Percentiles rank a stretch among this genome's conserved stretches.
These are phyloP conservation scores for Cicer arietinum DNA, from an alignment of 306 rosid species.

Conservation along the genomic window DNA sequence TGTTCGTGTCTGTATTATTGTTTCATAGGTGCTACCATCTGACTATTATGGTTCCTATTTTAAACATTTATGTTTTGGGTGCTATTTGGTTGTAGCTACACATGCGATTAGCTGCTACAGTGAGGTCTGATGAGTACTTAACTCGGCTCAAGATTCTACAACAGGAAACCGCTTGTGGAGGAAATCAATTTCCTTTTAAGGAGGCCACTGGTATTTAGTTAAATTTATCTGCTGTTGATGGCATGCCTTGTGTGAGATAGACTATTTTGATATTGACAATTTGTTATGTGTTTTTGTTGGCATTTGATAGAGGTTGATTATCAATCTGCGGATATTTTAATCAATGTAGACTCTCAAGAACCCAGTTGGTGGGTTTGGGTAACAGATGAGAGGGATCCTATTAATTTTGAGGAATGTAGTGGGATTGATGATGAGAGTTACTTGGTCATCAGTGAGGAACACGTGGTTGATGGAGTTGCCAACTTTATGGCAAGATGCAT, in stretches of 20 bases:
- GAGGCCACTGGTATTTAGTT: slow-evolving; percentile 73
- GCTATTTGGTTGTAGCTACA: slow-evolving; percentile 60
- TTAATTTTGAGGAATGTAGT: slow-evolving; percentile 78
- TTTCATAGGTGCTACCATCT: background rate
- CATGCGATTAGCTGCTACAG: slow-evolving; percentile 66
- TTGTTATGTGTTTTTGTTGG: slow-evolving; percentile 21
- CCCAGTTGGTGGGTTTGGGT: slow-evolving; percentile 99
- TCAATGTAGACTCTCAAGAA: slow-evolving; percentile 68
- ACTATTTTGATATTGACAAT: slow-evolving; percentile 12
- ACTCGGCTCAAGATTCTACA: slow-evolving; percentile 64
- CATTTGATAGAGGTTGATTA: slow-evolving; percentile 63
- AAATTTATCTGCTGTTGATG: slow-evolving; percentile 7
- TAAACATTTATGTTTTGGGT: slow-evolving; percentile 1
- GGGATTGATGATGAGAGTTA: slow-evolving; percentile 85
- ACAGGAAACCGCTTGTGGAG: slow-evolving; percentile 53
- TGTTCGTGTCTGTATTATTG: background rate
- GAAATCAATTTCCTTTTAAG: slow-evolving; percentile 82
- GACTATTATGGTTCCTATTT: background rate
- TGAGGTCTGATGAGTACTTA: slow-evolving; percentile 78
- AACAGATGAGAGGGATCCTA: slow-evolving; percentile 66
- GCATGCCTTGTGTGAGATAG: slow-evolving; percentile 6
- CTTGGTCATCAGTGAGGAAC: slow-evolving; percentile 81
- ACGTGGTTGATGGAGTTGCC: slow-evolving; percentile 94
- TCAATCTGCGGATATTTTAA: slow-evolving; percentile 73
- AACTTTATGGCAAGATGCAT: slow-evolving; percentile 90